Percentiles rank a stretch among this genome's conserved stretches.
Conservation (phyloP, 371 early-diverging fungal genomes). For the Cokeromyces recurvatus region DNA sequence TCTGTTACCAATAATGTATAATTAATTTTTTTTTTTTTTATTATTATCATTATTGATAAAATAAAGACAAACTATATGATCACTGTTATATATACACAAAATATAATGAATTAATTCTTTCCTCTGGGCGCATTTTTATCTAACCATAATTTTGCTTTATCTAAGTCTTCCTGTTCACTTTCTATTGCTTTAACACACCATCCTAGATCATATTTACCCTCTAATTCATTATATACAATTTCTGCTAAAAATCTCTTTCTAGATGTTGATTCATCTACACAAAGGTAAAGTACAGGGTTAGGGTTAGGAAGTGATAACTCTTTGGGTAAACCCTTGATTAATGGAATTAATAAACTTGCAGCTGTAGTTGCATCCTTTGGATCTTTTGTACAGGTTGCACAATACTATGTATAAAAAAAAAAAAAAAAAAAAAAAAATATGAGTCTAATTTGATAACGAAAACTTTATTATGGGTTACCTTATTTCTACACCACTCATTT, state of each 20-base stretch:
- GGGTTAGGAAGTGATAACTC: slow-evolving; percentile 23
- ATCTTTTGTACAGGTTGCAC: slow-evolving; percentile 53
- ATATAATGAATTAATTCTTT: slow-evolving; percentile 4
- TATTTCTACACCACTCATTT: slow-evolving; percentile 64
- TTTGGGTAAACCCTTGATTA: slow-evolving; percentile 37
- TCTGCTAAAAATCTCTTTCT: slow-evolving; percentile 52
- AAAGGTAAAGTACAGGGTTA: slow-evolving; percentile 49
- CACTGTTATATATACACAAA: too few species aligned
- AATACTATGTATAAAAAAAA: too few species aligned
- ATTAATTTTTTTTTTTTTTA: too few species aligned
- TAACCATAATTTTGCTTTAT: slow-evolving; percentile 58
- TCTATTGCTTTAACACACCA: slow-evolving; percentile 73
- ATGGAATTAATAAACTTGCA: slow-evolving; percentile 56
- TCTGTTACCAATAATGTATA: too few species aligned
- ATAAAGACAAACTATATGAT: too few species aligned
- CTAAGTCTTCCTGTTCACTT: slow-evolving; percentile 48
- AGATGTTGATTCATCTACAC: slow-evolving; percentile 62
- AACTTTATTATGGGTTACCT: slow-evolving; percentile 38
- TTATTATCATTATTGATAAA: too few species aligned
- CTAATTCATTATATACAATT: slow-evolving; percentile 29
- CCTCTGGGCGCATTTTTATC: slow-evolving; percentile 52
- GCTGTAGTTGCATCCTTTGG: slow-evolving; percentile 68
- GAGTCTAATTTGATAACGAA: too few species aligned
- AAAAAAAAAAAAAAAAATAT: too few species aligned
- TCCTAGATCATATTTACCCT: slow-evolving; percentile 43